Evolutionary conservation across 306 rosid species (phyloP).

Genomic region (Inga laurina): DNA sequence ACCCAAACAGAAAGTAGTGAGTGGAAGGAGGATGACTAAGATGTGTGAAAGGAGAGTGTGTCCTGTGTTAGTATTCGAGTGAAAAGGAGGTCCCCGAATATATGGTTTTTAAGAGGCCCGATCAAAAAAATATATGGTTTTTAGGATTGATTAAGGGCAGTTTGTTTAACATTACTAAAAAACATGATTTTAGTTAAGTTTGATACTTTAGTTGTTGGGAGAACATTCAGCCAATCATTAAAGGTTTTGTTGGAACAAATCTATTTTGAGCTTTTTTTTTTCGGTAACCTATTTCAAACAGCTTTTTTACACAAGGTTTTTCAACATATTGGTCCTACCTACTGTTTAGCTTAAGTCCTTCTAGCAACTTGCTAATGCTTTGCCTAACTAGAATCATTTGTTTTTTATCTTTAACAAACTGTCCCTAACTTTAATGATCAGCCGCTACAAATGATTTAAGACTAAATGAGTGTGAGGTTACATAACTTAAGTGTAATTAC

Average conservation of each 20-base stretch:
- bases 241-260: not conserved
- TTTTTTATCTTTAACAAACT: not conserved
- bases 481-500: too few relatives aligned
- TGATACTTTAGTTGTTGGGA: too few relatives aligned
- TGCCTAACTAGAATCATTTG: not conserved
- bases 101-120: not conserved
- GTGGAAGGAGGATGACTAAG: too few relatives aligned
- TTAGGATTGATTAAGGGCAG: not conserved
- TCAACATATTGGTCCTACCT: not conserved
- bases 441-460: not conserved
- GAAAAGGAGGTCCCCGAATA: too few relatives aligned
- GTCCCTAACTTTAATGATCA: not conserved
- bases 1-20: not conserved
- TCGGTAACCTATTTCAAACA: too few relatives aligned
- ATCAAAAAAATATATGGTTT: too few relatives aligned
- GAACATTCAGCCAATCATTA: not conserved
- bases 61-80: too few relatives aligned
- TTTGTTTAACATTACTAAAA: not conserved
- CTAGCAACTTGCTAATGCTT: not conserved
- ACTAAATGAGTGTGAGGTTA: not conserved
- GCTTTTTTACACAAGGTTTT: not conserved
- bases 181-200: not conserved
- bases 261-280: not conserved
- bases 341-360: not conserved
- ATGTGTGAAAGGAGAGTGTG: not conserved